phyloP scores from a whole-genome alignment of 2,329 filamentous ascomycete species.

The Mollisia scopiformis region DNA sequence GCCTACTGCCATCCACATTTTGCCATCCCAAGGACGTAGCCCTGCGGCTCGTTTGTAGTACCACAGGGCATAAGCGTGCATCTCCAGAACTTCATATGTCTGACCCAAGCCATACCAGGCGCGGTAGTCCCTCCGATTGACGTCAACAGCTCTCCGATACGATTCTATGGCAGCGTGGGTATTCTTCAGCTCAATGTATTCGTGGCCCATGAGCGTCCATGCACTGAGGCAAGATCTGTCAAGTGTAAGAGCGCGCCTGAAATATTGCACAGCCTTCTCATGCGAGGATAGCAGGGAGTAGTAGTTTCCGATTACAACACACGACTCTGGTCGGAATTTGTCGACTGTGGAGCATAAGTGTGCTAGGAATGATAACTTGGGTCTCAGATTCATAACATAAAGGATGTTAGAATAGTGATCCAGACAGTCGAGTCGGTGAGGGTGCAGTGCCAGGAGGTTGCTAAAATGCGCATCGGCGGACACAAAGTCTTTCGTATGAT shows the following conservation, averaged over 20 bases:
- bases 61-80: slow-evolving; percentile 96
- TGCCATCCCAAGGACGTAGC: slow-evolving; percentile 91
- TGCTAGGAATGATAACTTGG: slow-evolving; percentile 89
- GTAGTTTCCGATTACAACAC: slow-evolving; percentile 96
- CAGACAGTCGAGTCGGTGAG: slow-evolving; percentile 79
- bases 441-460: slow-evolving; percentile 75
- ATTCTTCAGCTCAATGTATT: slow-evolving; percentile 98
- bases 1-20: slow-evolving; percentile 98
- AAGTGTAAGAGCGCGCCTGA: slow-evolving; percentile 86
- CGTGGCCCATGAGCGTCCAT: slow-evolving; percentile 98
- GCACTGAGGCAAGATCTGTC: slow-evolving; percentile 91
- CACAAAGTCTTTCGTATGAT: slow-evolving; percentile 85
- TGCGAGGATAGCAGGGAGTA: slow-evolving; percentile 93
- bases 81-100: slow-evolving; percentile 96
- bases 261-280: slow-evolving; percentile 98
- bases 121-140: slow-evolving; percentile 93
- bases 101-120: slow-evolving; percentile 98
- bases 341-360: slow-evolving; percentile 90
- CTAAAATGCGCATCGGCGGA: slow-evolving; percentile 71
- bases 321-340: slow-evolving; percentile 95
- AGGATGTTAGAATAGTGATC: slow-evolving; percentile 98
- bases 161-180: slow-evolving; percentile 97
- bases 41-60: slow-evolving; percentile 97
- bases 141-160: slow-evolving; percentile 92
- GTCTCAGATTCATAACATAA: slow-evolving; percentile 85